phyloP scores from a whole-genome alignment of 2,329 filamentous ascomycete genomes.

The Aureobasidium sp. region DNA sequence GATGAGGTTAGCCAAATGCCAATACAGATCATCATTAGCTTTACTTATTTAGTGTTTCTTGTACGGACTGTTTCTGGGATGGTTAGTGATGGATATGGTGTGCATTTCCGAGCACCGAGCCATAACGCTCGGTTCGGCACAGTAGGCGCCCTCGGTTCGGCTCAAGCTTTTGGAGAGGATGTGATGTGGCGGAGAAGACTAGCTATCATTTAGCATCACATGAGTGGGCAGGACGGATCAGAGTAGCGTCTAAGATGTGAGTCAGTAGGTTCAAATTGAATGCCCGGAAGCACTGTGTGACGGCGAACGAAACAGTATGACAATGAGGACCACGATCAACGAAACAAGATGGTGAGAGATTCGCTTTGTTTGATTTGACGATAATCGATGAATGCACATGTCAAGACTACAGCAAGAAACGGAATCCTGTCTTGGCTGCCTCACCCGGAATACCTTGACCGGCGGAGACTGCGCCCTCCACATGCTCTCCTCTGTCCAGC shows the following conservation, averaged over 20 bases:
- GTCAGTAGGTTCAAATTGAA: too few relatives aligned
- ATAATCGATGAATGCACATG: neutral
- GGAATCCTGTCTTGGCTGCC: constrained; percentile 52
- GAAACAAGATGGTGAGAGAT: neutral
- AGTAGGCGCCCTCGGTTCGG: neutral
- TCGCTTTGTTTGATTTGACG: neutral
- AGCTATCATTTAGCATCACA: too few relatives aligned
- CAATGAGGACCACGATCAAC: too few relatives aligned
- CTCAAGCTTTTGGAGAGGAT: neutral
- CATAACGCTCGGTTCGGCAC: neutral
- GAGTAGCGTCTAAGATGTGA: too few relatives aligned
- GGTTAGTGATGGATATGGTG: neutral
- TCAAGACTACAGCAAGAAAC: constrained; percentile 47
- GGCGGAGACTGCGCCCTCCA: constrained; percentile 46
- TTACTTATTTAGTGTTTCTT: neutral
- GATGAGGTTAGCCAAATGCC: neutral
- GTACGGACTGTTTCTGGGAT: neutral
- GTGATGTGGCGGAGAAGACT: too few relatives aligned
- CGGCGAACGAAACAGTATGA: too few relatives aligned
- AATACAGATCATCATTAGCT: neutral
- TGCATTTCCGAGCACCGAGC: neutral
- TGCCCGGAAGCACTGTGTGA: too few relatives aligned
- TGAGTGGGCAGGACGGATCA: too few relatives aligned
- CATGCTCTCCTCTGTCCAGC: constrained; percentile 55
- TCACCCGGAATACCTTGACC: constrained; percentile 3